Evolutionary conservation across 164 flowering plant genomes (phyloP).

Genomic region (Stephania japonica): DNA sequence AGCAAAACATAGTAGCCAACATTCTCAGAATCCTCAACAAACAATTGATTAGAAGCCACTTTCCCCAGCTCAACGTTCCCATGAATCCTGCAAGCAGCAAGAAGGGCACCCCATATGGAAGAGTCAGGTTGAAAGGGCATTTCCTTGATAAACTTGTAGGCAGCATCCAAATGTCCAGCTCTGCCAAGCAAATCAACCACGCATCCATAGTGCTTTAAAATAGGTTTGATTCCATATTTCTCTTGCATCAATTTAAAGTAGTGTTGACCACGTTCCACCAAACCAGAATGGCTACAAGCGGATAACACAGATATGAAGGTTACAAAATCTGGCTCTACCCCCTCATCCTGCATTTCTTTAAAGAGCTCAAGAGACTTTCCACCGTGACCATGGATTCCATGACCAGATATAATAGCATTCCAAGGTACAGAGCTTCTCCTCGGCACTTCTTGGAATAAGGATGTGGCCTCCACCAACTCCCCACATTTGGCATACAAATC

Average conservation of each 20-base stretch:
- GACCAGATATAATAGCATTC: conserved; percentile 57
- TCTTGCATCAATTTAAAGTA: not conserved
- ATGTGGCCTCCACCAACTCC: conserved; percentile 36
- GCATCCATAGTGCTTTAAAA: conserved; percentile 1
- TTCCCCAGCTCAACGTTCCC: not conserved
- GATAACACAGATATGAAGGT: conserved; percentile 46
- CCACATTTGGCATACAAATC: conserved; percentile 69
- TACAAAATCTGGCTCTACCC: conserved; percentile 46
- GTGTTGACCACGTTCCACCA: conserved; percentile 25
- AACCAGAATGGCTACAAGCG: conserved; percentile 67
- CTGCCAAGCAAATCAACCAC: not conserved
- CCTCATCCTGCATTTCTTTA: conserved; percentile 36
- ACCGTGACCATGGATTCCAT: conserved; percentile 52
- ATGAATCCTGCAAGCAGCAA: not conserved
- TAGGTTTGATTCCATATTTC: not conserved
- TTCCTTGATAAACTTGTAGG: not conserved
- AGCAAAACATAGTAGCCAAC: not conserved
- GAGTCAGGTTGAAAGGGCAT: not conserved
- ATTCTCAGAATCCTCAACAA: not conserved
- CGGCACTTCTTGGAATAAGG: conserved; percentile 38
- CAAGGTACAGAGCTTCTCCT: conserved; percentile 40
- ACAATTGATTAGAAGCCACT: not conserved
- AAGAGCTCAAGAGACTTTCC: conserved; percentile 40
- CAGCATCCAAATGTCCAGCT: not conserved
- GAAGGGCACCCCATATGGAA: not conserved